Evolutionary conservation across 2,329 filamentous ascomycete genomes (phyloP), one percentile per base, ranked within the genome.

Genomic region (Colletotrichum sp.): DNA sequence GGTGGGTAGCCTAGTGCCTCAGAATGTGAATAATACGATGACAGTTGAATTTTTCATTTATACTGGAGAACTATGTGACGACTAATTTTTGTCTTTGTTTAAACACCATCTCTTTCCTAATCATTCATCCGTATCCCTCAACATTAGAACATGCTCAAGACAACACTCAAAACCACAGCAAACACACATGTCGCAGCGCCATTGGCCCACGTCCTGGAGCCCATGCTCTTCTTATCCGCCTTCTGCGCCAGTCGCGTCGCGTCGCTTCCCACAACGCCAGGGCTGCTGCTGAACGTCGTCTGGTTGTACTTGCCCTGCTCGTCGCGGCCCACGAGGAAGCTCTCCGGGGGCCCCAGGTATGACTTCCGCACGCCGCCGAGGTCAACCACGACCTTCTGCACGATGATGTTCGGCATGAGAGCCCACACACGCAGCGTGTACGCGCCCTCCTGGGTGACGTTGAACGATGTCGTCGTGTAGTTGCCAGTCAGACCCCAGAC

Each of bases 321-420:
- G 69, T 89, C 87, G 26, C 85, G 80, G 0, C 87, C 87, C 2
- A 87, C 81, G 13, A 88, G 79, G 76, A 89, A 90, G 68, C 89
- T 91, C 85, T 91, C 89, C 1, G 90, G 90, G 6, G 90, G 90
- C 0, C 90, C 90, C 4, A 92, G 82, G 78, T 91, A 92, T 65
- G 88, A 90, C 18, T 86, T 82, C 70, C 89, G 82, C 3, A 91
- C 86, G 7, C 90, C 90, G 2, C 90, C 91, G 28, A 92, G 79
- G 78, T 92, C 85, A 9, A 92, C 78, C 2, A 92, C 85, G 49
- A 92, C 82, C 85, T 91, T 92, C 81, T 92, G 89, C 52, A 92
- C 84, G 7, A 91, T 80, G 1, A 92, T 84, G 32, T 89, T 89
- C 0, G 89, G 88, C 79, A 90, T 84, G 28, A 91, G 81, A 9